These are phyloP conservation scores for Lathyrus sativus DNA, from an alignment of 306 rosid species.

Conservation along the genomic window DNA sequence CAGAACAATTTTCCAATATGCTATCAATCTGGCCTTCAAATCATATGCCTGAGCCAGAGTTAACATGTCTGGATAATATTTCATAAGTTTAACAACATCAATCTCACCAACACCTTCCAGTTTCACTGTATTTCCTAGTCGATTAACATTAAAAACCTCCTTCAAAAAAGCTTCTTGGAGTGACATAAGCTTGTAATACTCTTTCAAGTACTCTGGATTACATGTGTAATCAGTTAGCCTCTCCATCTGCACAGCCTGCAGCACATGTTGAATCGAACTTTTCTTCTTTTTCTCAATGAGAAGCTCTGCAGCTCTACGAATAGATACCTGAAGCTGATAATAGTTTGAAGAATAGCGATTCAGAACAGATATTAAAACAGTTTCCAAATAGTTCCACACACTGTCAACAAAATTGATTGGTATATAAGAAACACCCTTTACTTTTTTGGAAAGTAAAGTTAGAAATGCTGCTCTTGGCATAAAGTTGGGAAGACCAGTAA, in stretches of 20 bases:
- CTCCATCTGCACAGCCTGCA: conserved; percentile 51
- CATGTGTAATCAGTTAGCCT: conserved; percentile 51
- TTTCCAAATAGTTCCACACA: conserved; percentile 48
- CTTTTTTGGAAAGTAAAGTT: conserved; percentile 33
- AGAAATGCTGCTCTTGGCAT: conserved; percentile 49
- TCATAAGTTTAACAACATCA: too few relatives aligned
- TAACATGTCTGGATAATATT: too few relatives aligned
- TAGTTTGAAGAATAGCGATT: conserved; percentile 18
- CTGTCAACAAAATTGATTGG: conserved; percentile 40
- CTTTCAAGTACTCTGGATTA: conserved; percentile 34
- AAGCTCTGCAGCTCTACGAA: conserved; percentile 13
- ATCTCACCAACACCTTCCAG: conserved; percentile 45
- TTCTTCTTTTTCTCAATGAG: conserved; percentile 43
- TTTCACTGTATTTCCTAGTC: not conserved
- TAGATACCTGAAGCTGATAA: conserved; percentile 38
- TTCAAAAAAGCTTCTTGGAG: not conserved
- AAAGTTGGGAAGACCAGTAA: conserved; percentile 53
- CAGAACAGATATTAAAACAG: conserved; percentile 29
- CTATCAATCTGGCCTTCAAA: conserved; percentile 42
- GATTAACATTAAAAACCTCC: not conserved
- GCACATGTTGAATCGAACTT: conserved; percentile 26
- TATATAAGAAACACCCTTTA: conserved; percentile 15
- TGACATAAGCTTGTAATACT: conserved; percentile 27
- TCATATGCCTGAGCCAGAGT: conserved; percentile 44
- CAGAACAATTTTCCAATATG: conserved; percentile 57